Conservation (phyloP, 495 filamentous ascomycete genomes). For the Chaetomium fimeti region DNA sequence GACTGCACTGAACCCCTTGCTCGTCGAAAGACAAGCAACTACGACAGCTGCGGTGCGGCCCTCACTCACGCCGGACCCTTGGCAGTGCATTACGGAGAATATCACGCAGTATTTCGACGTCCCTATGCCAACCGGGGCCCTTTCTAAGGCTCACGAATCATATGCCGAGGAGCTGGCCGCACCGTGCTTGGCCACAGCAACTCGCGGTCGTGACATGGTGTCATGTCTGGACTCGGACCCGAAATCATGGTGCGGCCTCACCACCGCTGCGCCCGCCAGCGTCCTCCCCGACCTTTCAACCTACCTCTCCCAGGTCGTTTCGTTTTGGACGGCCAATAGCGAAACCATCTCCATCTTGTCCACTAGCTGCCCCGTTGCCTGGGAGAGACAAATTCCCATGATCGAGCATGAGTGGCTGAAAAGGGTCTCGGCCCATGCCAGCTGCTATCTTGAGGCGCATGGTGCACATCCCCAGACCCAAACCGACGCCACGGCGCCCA, state of each 20-base stretch:
- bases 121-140: neutral
- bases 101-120: constrained; percentile 11
- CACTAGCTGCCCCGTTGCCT: constrained; percentile 8
- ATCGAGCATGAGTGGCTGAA: neutral
- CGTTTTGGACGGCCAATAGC: constrained; percentile 5
- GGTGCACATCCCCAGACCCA: neutral
- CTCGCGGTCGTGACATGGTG: neutral
- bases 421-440: neutral
- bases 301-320: neutral
- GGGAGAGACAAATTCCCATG: neutral
- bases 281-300: neutral
- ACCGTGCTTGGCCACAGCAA: neutral
- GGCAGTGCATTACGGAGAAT: constrained; percentile 7
- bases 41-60: neutral
- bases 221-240: neutral
- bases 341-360: neutral
- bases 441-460: constrained; percentile 1
- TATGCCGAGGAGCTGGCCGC: neutral
- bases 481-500: neutral
- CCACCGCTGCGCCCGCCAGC: neutral
- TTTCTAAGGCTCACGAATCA: neutral
- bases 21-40: neutral
- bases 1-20: neutral
- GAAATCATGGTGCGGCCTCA: constrained; percentile 1
- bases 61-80: constrained; percentile 4